Conservation (phyloP, 2,329 filamentous ascomycete species). For the Epichloe sibirici region DNA sequence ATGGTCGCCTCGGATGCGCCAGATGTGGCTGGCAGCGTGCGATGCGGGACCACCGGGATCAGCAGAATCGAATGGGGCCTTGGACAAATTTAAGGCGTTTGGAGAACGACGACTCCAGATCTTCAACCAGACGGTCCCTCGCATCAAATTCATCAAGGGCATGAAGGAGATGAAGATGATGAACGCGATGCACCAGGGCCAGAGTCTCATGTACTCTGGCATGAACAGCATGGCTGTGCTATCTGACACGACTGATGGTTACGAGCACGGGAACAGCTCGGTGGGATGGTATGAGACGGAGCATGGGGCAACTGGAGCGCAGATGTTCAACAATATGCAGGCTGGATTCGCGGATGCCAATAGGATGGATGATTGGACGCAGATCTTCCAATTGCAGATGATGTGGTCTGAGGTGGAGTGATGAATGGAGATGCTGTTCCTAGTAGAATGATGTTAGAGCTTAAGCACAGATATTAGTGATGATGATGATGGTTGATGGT, state of each 20-base stretch:
- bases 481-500: too few relatives aligned
- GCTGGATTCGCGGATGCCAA: slow-evolving; percentile 18
- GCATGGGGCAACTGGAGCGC: slow-evolving; percentile 20
- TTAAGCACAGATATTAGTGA: too few relatives aligned
- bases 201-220: slow-evolving; percentile 22
- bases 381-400: slow-evolving; percentile 14
- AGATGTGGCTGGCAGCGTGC: slow-evolving; percentile 19
- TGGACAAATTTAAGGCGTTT: slow-evolving; percentile 18
- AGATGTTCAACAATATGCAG: slow-evolving; percentile 22
- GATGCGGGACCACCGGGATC: slow-evolving; percentile 15
- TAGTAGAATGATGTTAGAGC: too few relatives aligned
- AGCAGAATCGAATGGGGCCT: slow-evolving; percentile 12
- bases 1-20: slow-evolving; percentile 27
- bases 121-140: slow-evolving; percentile 18
- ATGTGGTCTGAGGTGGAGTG: slow-evolving; percentile 22
- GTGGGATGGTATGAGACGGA: slow-evolving; percentile 25
- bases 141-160: slow-evolving; percentile 15
- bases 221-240: slow-evolving; percentile 17
- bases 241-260: slow-evolving; percentile 16
- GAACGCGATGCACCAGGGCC: slow-evolving; percentile 22
- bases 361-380: slow-evolving; percentile 14
- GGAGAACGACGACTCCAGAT: slow-evolving; percentile 16
- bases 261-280: slow-evolving; percentile 21
- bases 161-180: slow-evolving; percentile 20
- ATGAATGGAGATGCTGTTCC: neutral